Base-by-base conservation (phyloP, 495 filamentous ascomycete species). In the Talaromyces adpressus region DNA sequence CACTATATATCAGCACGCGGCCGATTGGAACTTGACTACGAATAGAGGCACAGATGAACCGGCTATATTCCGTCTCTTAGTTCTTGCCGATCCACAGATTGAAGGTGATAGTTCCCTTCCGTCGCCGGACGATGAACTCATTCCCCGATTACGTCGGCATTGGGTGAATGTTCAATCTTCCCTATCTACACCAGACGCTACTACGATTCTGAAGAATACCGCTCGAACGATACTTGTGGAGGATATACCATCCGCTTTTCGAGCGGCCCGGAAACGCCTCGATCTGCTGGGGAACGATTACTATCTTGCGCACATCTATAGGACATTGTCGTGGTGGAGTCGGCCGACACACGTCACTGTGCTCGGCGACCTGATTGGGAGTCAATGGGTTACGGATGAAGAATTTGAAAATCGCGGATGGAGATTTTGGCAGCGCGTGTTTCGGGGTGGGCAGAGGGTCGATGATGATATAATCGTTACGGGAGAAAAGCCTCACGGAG, bases 201-300 rank as follows among this genome's bases (percentile, higher is more conserved):
- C 39, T 58, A 71, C 23, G 64, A 49, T 73, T 76, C 65, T 75
- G 60, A 47, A 82, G 68, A 60, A 71, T 70, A 70, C 80, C 36
- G 61, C 85, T 16, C 77, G 77, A 39, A 73, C 79, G 51, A 73
- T 79, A 27, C 63, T 84, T 14, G 78, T 79, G 63, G 77, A 86
- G 57, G 91, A 96, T 71, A 75, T 91, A 39, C 88, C 85, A 27
- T 78, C 84, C 65, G 72, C 82, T 1, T 65, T 90, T 36, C 77
- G 86, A 56, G 84, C 82, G 14, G 78, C 76, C 29, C 84, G 89
- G 66, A 98, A 98, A 77, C 82, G 84, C 16, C 71, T 98, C 64
- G 94, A 98, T 71, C 82, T 96, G 3, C 81, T 90, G 64, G 94
- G 95, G 1, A 98, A 98, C 74, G 94, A 98, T 73, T 92, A 85